Conservation (phyloP, 1,139 yeast species). For the Scheffersomyces parashehatae region DNA sequence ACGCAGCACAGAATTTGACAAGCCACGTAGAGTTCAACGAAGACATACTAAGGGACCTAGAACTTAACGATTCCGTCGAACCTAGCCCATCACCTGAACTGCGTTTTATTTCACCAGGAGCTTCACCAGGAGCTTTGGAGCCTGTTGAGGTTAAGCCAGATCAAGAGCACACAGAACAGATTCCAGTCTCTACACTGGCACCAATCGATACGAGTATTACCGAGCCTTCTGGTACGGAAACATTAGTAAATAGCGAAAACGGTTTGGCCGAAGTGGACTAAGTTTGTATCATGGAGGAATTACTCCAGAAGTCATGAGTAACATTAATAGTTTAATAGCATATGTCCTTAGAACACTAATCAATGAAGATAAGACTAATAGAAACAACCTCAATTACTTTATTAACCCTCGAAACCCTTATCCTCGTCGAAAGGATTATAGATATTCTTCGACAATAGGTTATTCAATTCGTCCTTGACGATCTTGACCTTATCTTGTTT, state of each 20-base stretch:
- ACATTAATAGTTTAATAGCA: too few relatives aligned
- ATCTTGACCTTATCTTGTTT: constrained; percentile 73
- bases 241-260: too few relatives aligned
- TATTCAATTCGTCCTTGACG: constrained; percentile 75
- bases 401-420: constrained; percentile 17
- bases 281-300: too few relatives aligned
- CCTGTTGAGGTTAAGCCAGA: too few relatives aligned
- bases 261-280: too few relatives aligned
- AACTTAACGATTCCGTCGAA: neutral
- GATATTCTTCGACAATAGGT: constrained; percentile 75
- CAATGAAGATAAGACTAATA: neutral
- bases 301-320: too few relatives aligned
- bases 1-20: constrained; percentile 4
- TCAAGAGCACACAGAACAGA: too few relatives aligned
- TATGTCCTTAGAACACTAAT: neutral
- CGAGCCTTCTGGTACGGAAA: too few relatives aligned
- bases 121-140: neutral
- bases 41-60: constrained; percentile 23
- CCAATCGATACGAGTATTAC: too few relatives aligned
- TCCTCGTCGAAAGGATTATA: constrained; percentile 84
- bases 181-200: too few relatives aligned
- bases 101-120: neutral
- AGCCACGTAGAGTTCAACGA: constrained; percentile 20
- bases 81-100: neutral
- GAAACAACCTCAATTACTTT: neutral